Evolutionary conservation across 192 early-diverging fungal genomes (phyloP).

Genomic region (Coemansia javaensis): DNA sequence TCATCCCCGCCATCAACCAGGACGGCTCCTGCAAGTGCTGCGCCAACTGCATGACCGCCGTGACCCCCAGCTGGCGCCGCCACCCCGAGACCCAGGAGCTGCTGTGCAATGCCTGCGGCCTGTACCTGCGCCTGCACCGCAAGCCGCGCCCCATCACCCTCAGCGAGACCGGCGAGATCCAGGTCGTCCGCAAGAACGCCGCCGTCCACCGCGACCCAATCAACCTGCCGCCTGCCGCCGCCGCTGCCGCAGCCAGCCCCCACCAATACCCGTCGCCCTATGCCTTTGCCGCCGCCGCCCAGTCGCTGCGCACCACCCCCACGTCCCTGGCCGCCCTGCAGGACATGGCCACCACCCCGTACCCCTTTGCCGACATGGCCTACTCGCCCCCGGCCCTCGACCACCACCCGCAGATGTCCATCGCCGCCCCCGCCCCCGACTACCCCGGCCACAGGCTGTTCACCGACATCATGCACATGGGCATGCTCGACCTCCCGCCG

Average conservation of each 20-base stretch:
- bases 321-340: background rate
- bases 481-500: too few relatives aligned
- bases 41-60: conserved; percentile 57
- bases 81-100: conserved; percentile 57
- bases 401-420: too few relatives aligned
- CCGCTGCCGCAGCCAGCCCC: background rate
- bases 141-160: conserved; percentile 34
- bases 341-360: background rate
- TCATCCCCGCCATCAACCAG: conserved; percentile 45
- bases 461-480: too few relatives aligned
- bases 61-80: conserved; percentile 62
- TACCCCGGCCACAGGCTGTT: too few relatives aligned
- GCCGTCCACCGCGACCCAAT: conserved; percentile 41
- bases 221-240: conserved; percentile 7
- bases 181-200: conserved; percentile 46
- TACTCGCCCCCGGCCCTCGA: too few relatives aligned
- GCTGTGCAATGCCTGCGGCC: conserved; percentile 65
- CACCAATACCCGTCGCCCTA: too few relatives aligned
- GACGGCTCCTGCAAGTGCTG: conserved; percentile 45
- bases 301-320: background rate
- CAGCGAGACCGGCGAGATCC: conserved; percentile 31
- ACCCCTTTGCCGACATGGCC: too few relatives aligned
- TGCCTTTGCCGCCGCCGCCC: background rate
- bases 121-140: conserved; percentile 38
- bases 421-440: too few relatives aligned